These are phyloP conservation scores for Lepidium aucheri DNA, from an alignment of 345 rosid species.

Conservation along the genomic window DNA sequence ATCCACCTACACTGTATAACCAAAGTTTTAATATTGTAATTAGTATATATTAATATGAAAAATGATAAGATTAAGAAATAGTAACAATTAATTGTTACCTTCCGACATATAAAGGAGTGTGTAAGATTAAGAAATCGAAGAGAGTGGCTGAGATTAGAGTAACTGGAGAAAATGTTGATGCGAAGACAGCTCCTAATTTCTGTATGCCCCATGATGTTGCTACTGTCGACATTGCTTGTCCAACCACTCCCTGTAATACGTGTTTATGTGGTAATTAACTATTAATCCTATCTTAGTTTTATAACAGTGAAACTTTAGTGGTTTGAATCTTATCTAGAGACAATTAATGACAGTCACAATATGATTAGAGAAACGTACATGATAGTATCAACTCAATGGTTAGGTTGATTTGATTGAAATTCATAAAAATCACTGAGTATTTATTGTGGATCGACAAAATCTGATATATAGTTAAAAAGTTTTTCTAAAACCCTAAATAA, in stretches of 20 bases:
- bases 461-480: no score
- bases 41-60: background rate
- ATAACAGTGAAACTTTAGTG: no score
- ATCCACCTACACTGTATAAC: constrained; percentile 46
- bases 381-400: background rate
- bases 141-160: constrained; percentile 49
- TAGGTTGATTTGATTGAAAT: no score
- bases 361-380: background rate
- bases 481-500: no score
- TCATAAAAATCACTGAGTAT: no score
- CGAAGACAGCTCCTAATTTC: constrained; percentile 62
- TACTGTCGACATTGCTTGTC: constrained; percentile 61
- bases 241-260: no score
- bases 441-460: no score
- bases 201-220: constrained; percentile 72
- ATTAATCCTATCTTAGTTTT: no score
- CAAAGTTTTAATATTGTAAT: background rate
- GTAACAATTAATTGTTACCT: no score
- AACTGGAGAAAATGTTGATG: constrained; percentile 58
- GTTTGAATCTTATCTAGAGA: background rate
- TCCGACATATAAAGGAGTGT: constrained; percentile 56
- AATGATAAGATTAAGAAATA: background rate
- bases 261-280: no score
- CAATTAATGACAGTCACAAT: background rate
- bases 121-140: constrained; percentile 54